Evolutionary conservation across 176 grass and related monocot species (phyloP).

Genomic region (Oryza meridionalis): DNA sequence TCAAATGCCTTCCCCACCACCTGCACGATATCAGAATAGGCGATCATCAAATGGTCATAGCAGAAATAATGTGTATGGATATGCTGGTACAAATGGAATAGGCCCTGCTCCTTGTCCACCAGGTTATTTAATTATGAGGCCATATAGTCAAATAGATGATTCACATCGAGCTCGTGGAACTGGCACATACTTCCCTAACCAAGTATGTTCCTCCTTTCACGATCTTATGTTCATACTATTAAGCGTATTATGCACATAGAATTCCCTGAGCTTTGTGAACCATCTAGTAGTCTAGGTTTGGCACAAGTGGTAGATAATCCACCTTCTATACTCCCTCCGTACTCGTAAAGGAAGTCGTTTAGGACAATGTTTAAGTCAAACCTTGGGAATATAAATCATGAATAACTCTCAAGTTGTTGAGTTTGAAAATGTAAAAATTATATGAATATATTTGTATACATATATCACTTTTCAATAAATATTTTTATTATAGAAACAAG

Average conservation of each 20-base stretch:
- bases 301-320: not conserved
- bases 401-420: too few species aligned
- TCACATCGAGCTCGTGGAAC: conserved; percentile 64
- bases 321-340: too few species aligned
- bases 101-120: conserved; percentile 47
- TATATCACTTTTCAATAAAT: too few species aligned
- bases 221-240: conserved; percentile 19
- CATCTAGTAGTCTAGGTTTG: not conserved
- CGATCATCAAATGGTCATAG: conserved; percentile 55
- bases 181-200: conserved; percentile 86
- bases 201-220: conserved; percentile 50
- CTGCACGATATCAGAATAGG: conserved; percentile 54
- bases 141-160: conserved; percentile 64
- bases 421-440: too few species aligned
- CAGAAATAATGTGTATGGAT: conserved; percentile 55
- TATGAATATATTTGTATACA: too few species aligned
- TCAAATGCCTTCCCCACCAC: conserved; percentile 43
- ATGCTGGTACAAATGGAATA: conserved; percentile 55
- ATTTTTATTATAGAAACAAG: too few species aligned
- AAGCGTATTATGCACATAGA: not conserved
- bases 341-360: too few species aligned
- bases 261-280: not conserved
- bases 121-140: conserved; percentile 57
- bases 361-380: too few species aligned
- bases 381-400: too few species aligned